Conservation (phyloP, 176 grass and related monocot genomes). For the Elaeis guineensis region DNA sequence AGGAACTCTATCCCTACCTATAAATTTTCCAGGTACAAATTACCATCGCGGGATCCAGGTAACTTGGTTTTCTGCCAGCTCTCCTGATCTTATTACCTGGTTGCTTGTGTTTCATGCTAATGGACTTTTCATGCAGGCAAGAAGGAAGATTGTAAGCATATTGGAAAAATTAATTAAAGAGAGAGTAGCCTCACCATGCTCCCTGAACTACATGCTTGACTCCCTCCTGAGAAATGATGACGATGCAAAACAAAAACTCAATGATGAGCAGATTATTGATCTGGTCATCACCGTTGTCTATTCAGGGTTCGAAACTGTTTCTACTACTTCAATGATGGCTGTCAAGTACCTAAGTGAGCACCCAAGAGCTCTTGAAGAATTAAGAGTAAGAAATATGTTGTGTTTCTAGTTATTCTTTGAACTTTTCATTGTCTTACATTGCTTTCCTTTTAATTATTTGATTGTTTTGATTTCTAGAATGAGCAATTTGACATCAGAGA, state of each 20-base stretch:
- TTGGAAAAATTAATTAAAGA: constrained; percentile 11
- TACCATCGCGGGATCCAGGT: constrained; percentile 20
- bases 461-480: constrained; percentile 1
- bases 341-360: constrained; percentile 15
- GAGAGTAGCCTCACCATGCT: constrained; percentile 1
- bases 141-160: neutral
- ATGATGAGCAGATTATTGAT: constrained; percentile 14
- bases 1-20: constrained; percentile 12
- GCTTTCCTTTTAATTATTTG: neutral
- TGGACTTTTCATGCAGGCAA: neutral
- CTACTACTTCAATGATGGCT: constrained; percentile 13
- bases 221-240: constrained; percentile 1
- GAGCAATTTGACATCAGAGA: constrained; percentile 14
- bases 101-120: too few relatives aligned
- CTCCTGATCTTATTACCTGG: too few relatives aligned
- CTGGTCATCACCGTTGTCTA: constrained; percentile 5
- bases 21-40: constrained; percentile 16
- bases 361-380: constrained; percentile 8
- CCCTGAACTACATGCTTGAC: constrained; percentile 1
- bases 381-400: constrained; percentile 4
- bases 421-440: neutral
- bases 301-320: constrained; percentile 12
- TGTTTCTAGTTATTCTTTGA: neutral
- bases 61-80: neutral
- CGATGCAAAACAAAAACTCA: neutral